Percentiles rank a stretch among this genome's conserved stretches.
These are phyloP conservation scores for Choricystis sp. DNA, from an alignment of 139 green algal species.

Conservation along the genomic window DNA sequence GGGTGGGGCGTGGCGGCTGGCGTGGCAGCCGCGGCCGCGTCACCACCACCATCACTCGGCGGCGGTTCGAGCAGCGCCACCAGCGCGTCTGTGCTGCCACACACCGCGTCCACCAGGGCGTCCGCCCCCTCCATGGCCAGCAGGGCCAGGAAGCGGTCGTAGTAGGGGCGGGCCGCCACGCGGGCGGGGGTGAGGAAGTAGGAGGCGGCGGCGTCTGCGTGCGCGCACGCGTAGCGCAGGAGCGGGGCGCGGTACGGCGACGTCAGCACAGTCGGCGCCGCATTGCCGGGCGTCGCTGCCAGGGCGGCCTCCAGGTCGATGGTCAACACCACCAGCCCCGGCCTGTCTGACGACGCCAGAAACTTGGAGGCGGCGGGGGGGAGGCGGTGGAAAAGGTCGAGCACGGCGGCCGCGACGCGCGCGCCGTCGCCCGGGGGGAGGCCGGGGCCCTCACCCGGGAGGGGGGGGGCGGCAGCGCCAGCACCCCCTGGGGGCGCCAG, in stretches of 20 bases:
- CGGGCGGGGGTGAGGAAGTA: constrained; percentile 16
- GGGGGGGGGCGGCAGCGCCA: constrained; percentile 7
- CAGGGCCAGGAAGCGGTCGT: constrained; percentile 68
- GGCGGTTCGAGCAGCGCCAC: constrained; percentile 3
- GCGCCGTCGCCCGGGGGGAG: constrained; percentile 57
- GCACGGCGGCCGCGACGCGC: constrained; percentile 63
- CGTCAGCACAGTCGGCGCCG: constrained; percentile 24
- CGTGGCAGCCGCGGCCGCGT: background rate
- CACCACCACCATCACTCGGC: too few species aligned
- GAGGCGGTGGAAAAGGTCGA: constrained; percentile 93
- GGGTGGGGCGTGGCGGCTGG: too few species aligned
- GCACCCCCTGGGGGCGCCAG: constrained; percentile 28
- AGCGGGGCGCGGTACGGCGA: constrained; percentile 73
- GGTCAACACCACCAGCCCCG: constrained; percentile 75
- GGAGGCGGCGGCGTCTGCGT: constrained; percentile 37
- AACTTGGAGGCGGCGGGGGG: constrained; percentile 68
- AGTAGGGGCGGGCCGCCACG: constrained; percentile 45
- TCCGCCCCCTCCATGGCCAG: constrained; percentile 37
- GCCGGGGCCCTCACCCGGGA: constrained; percentile 3
- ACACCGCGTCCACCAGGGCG: constrained; percentile 57
- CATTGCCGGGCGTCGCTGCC: background rate
- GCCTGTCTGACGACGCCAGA: constrained; percentile 44
- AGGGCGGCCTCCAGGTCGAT: constrained; percentile 83
- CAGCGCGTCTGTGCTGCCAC: constrained; percentile 14
- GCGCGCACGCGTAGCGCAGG: constrained; percentile 65